Evolutionary conservation across 1,284 basidiomycete genomes (phyloP), one percentile per base, ranked within the genome.

Genomic region (Cerioporus squamosus): DNA sequence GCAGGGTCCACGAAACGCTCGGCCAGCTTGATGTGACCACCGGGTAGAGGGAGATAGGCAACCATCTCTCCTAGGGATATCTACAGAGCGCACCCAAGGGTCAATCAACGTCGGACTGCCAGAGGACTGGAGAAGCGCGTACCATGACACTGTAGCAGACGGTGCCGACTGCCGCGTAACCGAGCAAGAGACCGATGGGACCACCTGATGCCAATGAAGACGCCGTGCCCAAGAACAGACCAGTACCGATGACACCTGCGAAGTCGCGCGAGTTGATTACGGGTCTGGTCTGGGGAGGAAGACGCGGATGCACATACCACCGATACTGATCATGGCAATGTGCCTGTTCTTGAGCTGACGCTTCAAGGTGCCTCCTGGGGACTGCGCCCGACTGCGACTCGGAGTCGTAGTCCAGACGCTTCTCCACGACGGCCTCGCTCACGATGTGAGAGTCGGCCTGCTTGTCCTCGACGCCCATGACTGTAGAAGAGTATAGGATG

Each of bases 191-290:
- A 72, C 88, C 87, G 72, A 76, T 63, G 15, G 72, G 88, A 26
- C 87, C 89, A 54, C 86, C 87, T 58, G 80, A 70, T 24, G 61
- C 66, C 18, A 90, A 73, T 24, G 85, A 74, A 47, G 59, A 79
- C 3, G 83, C 87, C 10, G 87, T 90, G 51, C 89, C 88, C 61
- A 90, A 72, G 72, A 87, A 87, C 24, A 88, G 76, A 63, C 85
- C 84, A 54, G 89, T 91, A 55, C 90, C 90, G 63, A 92, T 91
- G 59, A 92, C 90, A 75, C 89, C 87, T 86, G 79, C 80, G 83
- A 50, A 26, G 52, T 45, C 40, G 36, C 40, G 42, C 3, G 26
- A 3, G 22, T 23, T 22, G 29, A 31, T 14, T 40, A 10, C 8
- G 18, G n/a, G 40, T n/a, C 10, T 44, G 18, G 14, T 20, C 20